Evolutionary conservation across 164 flowering plant genomes (phyloP), one percentile per base, ranked within the genome.

Genomic region (Piper betle): DNA sequence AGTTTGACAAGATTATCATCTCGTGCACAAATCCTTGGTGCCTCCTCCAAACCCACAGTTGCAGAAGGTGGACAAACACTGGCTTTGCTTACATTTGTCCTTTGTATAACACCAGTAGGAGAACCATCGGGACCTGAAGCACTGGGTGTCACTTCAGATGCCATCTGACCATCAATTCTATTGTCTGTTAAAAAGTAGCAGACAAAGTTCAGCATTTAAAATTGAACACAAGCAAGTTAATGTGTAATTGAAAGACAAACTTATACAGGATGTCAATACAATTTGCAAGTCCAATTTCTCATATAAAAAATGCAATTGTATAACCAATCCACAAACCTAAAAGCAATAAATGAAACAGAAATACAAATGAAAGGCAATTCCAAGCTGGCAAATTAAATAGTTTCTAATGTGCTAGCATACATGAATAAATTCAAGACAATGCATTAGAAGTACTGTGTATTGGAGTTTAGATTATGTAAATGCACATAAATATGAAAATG

Each of bases 1-100:
- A 81, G 86, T 73, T 71, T 81, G 60, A 88, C 73, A 13, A 91
- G 80, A 66, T 80, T 81, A 57, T 75, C 72, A 59, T 55, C 69
- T 72, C 63, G 61, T 18, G 62, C 43, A 50, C 38, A 53, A 66
- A 70, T 55, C 41, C 66, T 46, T 54, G 71, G 58, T 72, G 39
- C 33, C 43, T 73, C 68, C 62, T 66, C 67, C 69, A 4, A 19
- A 37, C 57, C 48, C 40, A 64, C 75, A 62, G 61, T 41, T 61
- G 60, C 61, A 55, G 57, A 68, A 13, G 39, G 59, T 37, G 66
- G 50, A 46, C 15, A 70, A 52, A 12, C 57, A 19, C 52, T 57
- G 55, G 11, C 64, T 42, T 60, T 4, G 19, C 64, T 55, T 61
- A 55, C 18, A 63, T 60, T 39, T 67, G 50, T 56, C 16, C 37